Conservation (phyloP, 2,329 filamentous ascomycete genomes). For the Ascochyta fabae region DNA sequence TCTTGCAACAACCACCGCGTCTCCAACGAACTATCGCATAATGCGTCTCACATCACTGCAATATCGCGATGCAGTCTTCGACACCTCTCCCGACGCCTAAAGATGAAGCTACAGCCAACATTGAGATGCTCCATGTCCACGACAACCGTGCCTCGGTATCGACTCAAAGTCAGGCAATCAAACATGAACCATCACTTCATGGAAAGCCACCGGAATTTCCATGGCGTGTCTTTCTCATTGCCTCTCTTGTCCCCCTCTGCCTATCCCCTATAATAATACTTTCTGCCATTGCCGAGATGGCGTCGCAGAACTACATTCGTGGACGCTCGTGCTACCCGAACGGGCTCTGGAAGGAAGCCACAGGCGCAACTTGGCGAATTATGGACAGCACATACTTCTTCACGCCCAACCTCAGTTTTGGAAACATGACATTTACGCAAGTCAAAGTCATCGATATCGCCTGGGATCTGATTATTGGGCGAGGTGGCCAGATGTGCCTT, state of each 20-base stretch:
- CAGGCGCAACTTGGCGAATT: constrained; percentile 41
- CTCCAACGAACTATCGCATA: not conserved
- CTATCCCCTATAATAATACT: constrained; percentile 36
- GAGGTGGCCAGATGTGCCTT: constrained; percentile 45
- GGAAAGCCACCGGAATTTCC: constrained; percentile 28
- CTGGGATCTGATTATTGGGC: constrained; percentile 48
- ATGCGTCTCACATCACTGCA: not conserved
- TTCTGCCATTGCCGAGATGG: constrained; percentile 35
- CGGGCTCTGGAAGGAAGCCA: constrained; percentile 37
- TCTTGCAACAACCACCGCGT: too few species aligned
- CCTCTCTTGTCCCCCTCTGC: constrained; percentile 30
- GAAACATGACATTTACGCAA: constrained; percentile 42
- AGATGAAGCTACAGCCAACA: not conserved
- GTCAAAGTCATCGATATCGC: constrained; percentile 49
- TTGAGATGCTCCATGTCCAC: not conserved
- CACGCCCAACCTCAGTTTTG: constrained; percentile 42
- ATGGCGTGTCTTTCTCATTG: constrained; percentile 28
- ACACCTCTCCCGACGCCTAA: not conserved
- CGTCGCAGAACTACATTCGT: constrained; percentile 35
- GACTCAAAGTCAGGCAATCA: not conserved
- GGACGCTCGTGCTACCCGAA: constrained; percentile 42
- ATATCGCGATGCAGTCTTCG: not conserved
- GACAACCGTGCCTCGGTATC: not conserved
- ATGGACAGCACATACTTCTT: constrained; percentile 47
- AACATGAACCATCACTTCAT: constrained; percentile 8